Conservation (phyloP, 2,329 filamentous ascomycete genomes). For the Catunica adiposa region DNA sequence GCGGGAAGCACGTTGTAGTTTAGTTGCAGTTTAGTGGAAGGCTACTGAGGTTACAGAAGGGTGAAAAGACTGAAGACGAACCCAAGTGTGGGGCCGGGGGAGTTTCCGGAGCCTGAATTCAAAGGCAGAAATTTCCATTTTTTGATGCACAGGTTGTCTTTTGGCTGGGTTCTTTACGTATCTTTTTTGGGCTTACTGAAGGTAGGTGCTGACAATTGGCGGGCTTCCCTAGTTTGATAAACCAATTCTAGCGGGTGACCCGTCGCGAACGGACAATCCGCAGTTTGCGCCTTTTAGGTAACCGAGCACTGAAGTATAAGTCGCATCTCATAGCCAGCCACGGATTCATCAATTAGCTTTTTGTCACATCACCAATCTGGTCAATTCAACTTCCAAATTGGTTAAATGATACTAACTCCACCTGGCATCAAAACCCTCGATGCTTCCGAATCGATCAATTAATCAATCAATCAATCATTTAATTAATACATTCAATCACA, state of each 20-base stretch:
- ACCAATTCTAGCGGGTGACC: neutral
- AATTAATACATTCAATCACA: neutral
- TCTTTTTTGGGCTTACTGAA: neutral
- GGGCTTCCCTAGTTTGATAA: neutral
- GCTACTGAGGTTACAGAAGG: neutral
- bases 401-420: too few relatives aligned
- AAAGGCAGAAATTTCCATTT: slow-evolving; percentile 4
- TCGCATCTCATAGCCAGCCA: too few relatives aligned
- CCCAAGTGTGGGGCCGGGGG: slow-evolving; percentile 10
- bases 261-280: neutral
- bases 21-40: neutral
- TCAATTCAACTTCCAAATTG: too few relatives aligned
- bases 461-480: too few relatives aligned
- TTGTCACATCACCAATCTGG: too few relatives aligned
- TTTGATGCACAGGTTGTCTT: slow-evolving; percentile 7
- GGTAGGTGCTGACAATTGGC: neutral
- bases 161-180: neutral
- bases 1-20: neutral
- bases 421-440: too few relatives aligned
- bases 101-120: slow-evolving; percentile 8
- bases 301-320: too few relatives aligned
- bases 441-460: too few relatives aligned
- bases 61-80: slow-evolving; percentile 13
- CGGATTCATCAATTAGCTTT: too few relatives aligned
- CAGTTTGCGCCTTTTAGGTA: too few relatives aligned